phyloP scores from a whole-genome alignment of 78 protist genomes.

The Dictyostelium brefeldianum region DNA sequence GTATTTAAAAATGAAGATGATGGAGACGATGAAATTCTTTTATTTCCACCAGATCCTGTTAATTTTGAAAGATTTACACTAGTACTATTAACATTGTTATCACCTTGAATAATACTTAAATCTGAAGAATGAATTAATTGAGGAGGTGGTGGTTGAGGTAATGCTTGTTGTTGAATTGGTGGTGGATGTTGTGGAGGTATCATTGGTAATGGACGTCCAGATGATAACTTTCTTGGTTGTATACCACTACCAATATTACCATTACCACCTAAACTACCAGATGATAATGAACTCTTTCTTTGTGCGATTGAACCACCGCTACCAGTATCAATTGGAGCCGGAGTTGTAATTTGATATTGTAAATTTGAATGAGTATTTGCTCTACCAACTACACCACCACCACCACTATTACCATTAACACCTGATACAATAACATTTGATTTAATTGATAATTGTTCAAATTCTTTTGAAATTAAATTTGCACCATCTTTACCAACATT shows the following conservation, averaged over 20 bases:
- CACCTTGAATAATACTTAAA: too few species aligned
- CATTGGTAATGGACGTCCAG: conserved; percentile 35
- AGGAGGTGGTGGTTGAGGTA: background rate
- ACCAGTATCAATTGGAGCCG: background rate
- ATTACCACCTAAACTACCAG: background rate
- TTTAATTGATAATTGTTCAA: background rate
- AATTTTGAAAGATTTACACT: background rate
- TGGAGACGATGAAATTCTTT: background rate
- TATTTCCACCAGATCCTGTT: conserved; percentile 15
- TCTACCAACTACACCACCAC: background rate
- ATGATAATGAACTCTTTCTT: background rate
- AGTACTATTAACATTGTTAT: background rate
- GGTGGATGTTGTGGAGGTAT: conserved; percentile 11
- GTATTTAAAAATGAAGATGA: background rate
- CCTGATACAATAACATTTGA: background rate
- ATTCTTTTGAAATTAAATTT: background rate
- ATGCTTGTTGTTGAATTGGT: conserved; percentile 1
- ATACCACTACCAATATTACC: background rate
- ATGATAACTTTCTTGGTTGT: conserved; percentile 29
- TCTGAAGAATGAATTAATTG: background rate
- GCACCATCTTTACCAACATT: conserved; percentile 22
- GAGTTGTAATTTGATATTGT: conserved; percentile 11
- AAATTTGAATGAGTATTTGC: background rate
- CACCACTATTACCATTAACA: background rate
- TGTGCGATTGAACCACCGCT: background rate